Evolutionary conservation across 352 stramenopile genomes (phyloP).

Genomic region (Globisporangium acanthophoron): DNA sequence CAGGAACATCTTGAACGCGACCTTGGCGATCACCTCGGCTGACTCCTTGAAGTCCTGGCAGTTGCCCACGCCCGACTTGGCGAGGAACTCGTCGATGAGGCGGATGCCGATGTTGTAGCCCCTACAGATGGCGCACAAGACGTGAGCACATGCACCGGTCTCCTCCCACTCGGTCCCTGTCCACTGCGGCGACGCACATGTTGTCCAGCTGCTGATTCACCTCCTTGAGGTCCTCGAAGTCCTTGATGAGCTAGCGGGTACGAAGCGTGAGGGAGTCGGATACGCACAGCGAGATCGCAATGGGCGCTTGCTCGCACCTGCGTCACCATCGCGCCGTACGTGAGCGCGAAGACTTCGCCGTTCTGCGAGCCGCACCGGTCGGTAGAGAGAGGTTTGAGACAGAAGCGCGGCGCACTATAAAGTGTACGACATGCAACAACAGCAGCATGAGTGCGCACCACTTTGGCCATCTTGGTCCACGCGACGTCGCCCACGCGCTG

Average conservation of each 20-base stretch:
- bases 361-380: conserved; percentile 43
- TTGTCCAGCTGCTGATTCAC: conserved; percentile 96
- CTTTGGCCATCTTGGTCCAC: conserved; percentile 94
- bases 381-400: conserved; percentile 1
- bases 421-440: background rate
- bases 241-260: conserved; percentile 84
- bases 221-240: conserved; percentile 93
- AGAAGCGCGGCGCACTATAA: background rate
- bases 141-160: too few relatives aligned
- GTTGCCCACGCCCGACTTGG: conserved; percentile 86
- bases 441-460: conserved; percentile 30
- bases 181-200: conserved; percentile 54
- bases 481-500: conserved; percentile 74
- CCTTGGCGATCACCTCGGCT: conserved; percentile 93
- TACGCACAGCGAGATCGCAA: background rate
- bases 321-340: conserved; percentile 96
- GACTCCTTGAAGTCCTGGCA: conserved; percentile 92
- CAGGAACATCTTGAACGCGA: conserved; percentile 98
- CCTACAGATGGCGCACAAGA: conserved; percentile 20
- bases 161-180: too few relatives aligned
- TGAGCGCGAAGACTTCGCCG: conserved; percentile 97
- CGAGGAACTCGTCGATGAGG: conserved; percentile 97
- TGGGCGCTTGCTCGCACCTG: conserved; percentile 36
- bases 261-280: background rate
- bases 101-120: conserved; percentile 97